phyloP scores from a whole-genome alignment of 768 basidiomycete genomes.

The Dentipellis sp. region DNA sequence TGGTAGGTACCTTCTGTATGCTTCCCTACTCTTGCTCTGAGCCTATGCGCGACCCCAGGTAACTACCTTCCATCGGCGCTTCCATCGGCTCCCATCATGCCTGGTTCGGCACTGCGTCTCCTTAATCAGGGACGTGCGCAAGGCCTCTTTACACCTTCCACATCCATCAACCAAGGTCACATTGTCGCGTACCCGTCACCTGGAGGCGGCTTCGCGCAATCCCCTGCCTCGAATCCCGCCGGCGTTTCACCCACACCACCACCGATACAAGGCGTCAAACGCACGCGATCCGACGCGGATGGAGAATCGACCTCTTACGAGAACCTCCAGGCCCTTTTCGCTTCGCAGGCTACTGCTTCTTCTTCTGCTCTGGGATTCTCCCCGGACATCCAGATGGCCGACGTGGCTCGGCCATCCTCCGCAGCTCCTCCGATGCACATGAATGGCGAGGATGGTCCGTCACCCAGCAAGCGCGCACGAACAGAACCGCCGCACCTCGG shows the following conservation, averaged over 20 bases:
- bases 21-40: background rate
- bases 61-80: slow-evolving; percentile 28
- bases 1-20: slow-evolving; percentile 4
- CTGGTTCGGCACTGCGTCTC: slow-evolving; percentile 75
- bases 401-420: slow-evolving; percentile 44
- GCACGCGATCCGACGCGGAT: slow-evolving; percentile 62
- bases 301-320: slow-evolving; percentile 25
- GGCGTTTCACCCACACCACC: slow-evolving; percentile 27
- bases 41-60: background rate
- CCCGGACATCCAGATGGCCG: slow-evolving; percentile 36
- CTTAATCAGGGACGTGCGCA: slow-evolving; percentile 82
- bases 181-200: slow-evolving; percentile 43
- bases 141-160: slow-evolving; percentile 79
- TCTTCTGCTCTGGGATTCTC: slow-evolving; percentile 23
- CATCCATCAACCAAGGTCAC: slow-evolving; percentile 42
- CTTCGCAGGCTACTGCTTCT: slow-evolving; percentile 9
- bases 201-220: slow-evolving; percentile 37
- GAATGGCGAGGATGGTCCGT: slow-evolving; percentile 55
- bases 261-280: slow-evolving; percentile 37
- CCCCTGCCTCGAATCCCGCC: slow-evolving; percentile 30
- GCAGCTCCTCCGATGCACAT: slow-evolving; percentile 28
- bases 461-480: slow-evolving; percentile 64
- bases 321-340: slow-evolving; percentile 12
- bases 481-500: slow-evolving; percentile 32
- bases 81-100: slow-evolving; percentile 80